Conservation (phyloP, 257 asterid genomes). For the Cynanchum wilfordii region DNA sequence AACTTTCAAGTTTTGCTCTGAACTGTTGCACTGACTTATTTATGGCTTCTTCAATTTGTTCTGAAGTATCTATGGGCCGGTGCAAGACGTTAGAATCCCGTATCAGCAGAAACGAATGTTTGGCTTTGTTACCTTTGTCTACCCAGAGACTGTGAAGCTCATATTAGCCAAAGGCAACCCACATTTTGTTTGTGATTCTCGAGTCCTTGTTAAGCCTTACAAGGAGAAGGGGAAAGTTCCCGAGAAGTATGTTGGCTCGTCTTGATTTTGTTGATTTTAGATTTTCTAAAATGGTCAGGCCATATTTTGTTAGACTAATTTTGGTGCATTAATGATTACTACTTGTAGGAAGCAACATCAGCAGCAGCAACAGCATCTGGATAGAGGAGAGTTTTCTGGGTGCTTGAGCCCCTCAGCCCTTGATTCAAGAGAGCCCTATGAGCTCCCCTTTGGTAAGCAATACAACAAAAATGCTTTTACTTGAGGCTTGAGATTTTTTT, state of each 20-base stretch:
- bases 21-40: neutral
- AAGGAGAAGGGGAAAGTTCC: slow-evolving; percentile 66
- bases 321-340: slow-evolving; percentile 5
- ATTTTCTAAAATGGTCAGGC: neutral
- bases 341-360: slow-evolving; percentile 55
- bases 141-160: slow-evolving; percentile 52
- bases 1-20: neutral
- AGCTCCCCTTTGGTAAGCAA: slow-evolving; percentile 63
- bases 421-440: slow-evolving; percentile 66
- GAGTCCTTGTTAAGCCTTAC: slow-evolving; percentile 68
- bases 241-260: slow-evolving; percentile 42
- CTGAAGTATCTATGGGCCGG: slow-evolving; percentile 65
- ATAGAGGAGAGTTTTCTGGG: slow-evolving; percentile 55
- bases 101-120: slow-evolving; percentile 77
- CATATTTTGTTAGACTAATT: slow-evolving; percentile 1
- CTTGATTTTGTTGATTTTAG: neutral
- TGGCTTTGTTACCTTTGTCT: slow-evolving; percentile 75
- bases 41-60: slow-evolving; percentile 13
- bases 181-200: slow-evolving; percentile 53
- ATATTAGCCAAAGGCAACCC: slow-evolving; percentile 68
- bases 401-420: slow-evolving; percentile 64
- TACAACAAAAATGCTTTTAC: neutral
- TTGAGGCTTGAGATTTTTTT: neutral
- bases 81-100: slow-evolving; percentile 69
- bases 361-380: slow-evolving; percentile 53